Base-by-base conservation (phyloP, 192 early-diverging fungal genomes). In the Backusella westeae region DNA sequence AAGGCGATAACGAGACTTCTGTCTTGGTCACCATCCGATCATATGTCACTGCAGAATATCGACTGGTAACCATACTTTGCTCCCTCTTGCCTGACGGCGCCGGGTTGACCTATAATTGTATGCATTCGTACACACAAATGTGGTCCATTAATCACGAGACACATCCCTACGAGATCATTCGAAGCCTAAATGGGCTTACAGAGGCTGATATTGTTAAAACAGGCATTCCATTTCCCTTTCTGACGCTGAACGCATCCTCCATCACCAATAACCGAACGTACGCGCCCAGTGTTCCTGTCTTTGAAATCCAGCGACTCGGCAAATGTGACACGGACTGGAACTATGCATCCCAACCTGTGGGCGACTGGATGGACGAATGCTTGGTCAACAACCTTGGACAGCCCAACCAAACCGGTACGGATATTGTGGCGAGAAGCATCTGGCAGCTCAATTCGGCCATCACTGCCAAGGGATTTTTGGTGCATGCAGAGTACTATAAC, bases 401-500 rank as follows among this genome's bases (percentile, higher is more conserved):
- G 0, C 23, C 56, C 9, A 63, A 63, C 3, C 56, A 63, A 26
- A 29, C 56, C 3, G 56, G 56, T 12, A 14, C 14, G 10, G 12
- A 29, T 26, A 29, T 0, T 7, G 56, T 63, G 3, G 56, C 56
- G 2, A 23, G 4, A 63, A 26, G 23, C 12, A 63, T 63, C 23
- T 63, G 56, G 56, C 56, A 63, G 23, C 56, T 63, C 56, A 63
- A 63, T 14, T 63, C 56, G 3, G 56, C 56, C 56, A 63, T 63
- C 4, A 63, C 56, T 1, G 26, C 26, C 19, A 63, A 63, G 10
- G 56, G 56, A 12, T 63, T 63, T 14, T 63, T 63, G 23, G 23
- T 63, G 1, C 56, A 63, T 63, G 56, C 56, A 63, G 8, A 63
- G 26, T 63, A 63, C 9, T 29, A 4, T 29, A 63, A 63, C 9